phyloP scores from a whole-genome alignment of 2,329 filamentous ascomycete genomes.

The Alternaria infectoria region DNA sequence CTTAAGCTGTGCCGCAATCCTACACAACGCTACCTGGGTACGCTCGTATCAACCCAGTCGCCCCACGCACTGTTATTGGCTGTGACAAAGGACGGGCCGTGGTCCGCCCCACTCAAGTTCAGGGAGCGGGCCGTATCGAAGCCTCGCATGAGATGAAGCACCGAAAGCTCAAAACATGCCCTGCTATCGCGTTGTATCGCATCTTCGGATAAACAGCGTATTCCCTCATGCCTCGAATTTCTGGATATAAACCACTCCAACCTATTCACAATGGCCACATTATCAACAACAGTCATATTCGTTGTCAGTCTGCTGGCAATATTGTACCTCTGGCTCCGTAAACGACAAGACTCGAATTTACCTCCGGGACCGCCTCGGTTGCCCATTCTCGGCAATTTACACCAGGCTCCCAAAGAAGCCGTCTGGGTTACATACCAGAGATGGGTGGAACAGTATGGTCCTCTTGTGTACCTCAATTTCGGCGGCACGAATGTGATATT shows the following conservation, averaged over 20 bases:
- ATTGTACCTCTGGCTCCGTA: background rate
- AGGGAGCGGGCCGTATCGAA: background rate
- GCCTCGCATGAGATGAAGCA: background rate
- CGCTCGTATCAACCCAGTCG: background rate
- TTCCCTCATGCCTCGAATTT: background rate
- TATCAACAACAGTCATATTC: background rate
- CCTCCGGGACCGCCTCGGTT: slow-evolving; percentile 39
- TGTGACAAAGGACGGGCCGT: background rate
- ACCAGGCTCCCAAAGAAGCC: slow-evolving; percentile 33
- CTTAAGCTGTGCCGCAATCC: background rate
- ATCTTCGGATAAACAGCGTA: background rate
- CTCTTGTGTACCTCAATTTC: slow-evolving; percentile 41
- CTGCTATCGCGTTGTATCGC: background rate
- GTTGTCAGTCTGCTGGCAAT: background rate
- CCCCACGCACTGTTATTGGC: background rate
- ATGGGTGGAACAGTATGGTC: slow-evolving; percentile 46
- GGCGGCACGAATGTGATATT: slow-evolving; percentile 41
- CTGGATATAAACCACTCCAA: background rate
- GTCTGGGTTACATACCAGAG: slow-evolving; percentile 36
- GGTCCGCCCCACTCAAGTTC: background rate
- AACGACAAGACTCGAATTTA: background rate
- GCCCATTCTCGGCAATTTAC: slow-evolving; percentile 43
- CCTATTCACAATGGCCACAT: background rate
- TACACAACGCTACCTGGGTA: background rate
- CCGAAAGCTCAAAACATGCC: background rate